Conservation (phyloP, 768 basidiomycete genomes). For the Collybia sp. region DNA sequence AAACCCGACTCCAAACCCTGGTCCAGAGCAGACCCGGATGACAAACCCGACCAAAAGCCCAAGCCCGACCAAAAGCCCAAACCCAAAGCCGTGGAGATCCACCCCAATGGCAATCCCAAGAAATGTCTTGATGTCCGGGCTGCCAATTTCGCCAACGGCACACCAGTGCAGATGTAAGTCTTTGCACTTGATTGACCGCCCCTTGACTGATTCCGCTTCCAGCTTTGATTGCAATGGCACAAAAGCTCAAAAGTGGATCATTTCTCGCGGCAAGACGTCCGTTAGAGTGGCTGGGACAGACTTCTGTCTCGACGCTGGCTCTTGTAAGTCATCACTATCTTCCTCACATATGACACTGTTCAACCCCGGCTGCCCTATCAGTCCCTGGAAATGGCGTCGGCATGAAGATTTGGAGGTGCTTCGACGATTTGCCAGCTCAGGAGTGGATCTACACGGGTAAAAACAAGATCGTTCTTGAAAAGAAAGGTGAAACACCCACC, state of each 20-base stretch:
- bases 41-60: too few relatives aligned
- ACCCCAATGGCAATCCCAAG: conserved; percentile 10
- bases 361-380: too few relatives aligned
- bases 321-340: too few relatives aligned
- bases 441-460: too few relatives aligned
- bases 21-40: too few relatives aligned
- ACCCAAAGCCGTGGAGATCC: too few relatives aligned
- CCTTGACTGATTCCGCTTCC: not conserved
- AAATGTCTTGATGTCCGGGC: conserved; percentile 28
- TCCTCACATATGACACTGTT: too few relatives aligned
- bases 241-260: conserved; percentile 23
- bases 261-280: conserved; percentile 15
- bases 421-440: too few relatives aligned
- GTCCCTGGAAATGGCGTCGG: conserved; percentile 14
- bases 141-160: conserved; percentile 20
- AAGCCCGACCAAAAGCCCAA: too few relatives aligned
- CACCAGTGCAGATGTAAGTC: conserved; percentile 27
- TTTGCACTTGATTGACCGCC: not conserved
- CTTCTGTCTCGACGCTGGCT: conserved; percentile 12
- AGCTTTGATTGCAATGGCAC: conserved; percentile 30
- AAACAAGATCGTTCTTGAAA: too few relatives aligned
- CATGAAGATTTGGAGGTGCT: conserved; percentile 26
- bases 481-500: too few relatives aligned
- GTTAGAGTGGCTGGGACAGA: conserved; percentile 19
- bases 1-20: too few relatives aligned